Percentiles rank a stretch among this genome's conserved stretches.
These are phyloP conservation scores for Cladobotryum mycophilum DNA, from an alignment of 2,329 filamentous ascomycete species.

Conservation along the genomic window DNA sequence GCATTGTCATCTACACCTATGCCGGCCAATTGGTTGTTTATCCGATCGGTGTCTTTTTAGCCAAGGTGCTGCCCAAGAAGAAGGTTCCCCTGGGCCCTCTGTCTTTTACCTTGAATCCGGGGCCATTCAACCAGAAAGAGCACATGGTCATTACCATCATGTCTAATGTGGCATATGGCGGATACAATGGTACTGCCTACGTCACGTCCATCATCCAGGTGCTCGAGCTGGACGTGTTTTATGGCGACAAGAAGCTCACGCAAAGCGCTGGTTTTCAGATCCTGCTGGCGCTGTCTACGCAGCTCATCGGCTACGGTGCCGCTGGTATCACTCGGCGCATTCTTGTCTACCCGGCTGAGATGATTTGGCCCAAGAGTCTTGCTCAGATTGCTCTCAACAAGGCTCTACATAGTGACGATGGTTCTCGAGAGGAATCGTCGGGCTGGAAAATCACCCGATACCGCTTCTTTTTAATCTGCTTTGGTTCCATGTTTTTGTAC, in stretches of 20 bases:
- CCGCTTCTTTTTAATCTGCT: conserved; percentile 39
- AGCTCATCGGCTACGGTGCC: conserved; percentile 47
- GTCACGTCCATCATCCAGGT: conserved; percentile 41
- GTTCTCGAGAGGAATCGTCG: conserved; percentile 17
- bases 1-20: conserved; percentile 33
- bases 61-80: conserved; percentile 12
- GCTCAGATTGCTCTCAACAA: conserved; percentile 39
- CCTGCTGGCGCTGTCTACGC: conserved; percentile 39
- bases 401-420: conserved; percentile 15
- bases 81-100: conserved; percentile 5
- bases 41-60: conserved; percentile 32
- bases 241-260: conserved; percentile 32
- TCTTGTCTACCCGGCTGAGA: conserved; percentile 41
- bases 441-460: conserved; percentile 20
- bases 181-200: conserved; percentile 40
- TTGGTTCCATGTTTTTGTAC: conserved; percentile 42
- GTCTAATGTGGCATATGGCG: conserved; percentile 43
- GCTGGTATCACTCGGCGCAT: conserved; percentile 42
- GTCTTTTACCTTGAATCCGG: conserved; percentile 37
- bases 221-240: conserved; percentile 38
- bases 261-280: conserved; percentile 39
- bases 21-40: conserved; percentile 36
- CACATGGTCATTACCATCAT: conserved; percentile 50
- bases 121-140: conserved; percentile 48
- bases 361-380: conserved; percentile 45